Base-by-base conservation (phyloP, 192 early-diverging fungal species). In the Entomortierella lignicola region DNA sequence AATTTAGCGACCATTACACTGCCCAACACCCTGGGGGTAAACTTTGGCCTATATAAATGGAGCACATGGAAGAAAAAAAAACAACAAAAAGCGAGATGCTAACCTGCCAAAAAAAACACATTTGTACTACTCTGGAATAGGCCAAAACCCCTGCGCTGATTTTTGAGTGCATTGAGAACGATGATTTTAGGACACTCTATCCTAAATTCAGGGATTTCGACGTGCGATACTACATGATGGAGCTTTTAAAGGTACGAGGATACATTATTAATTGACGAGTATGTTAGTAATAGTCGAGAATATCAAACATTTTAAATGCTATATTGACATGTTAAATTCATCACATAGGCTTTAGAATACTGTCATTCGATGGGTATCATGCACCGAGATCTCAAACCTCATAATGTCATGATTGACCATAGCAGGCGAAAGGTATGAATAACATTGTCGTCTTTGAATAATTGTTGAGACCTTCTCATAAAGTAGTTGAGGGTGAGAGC, bases 341-440 rank as follows among this genome's bases (percentile, higher is more conserved):
- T 37, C 31, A 18, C 18, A 52, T 60, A 92, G 92, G 98, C 98
- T 4, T 87, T 99, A 60, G 96, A 99, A 56, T 99, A 92, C 70
- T 96, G 94, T 77, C 98, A 99, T 65, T 98, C 97, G 26, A 88
- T 93, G 41, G 98, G 98, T 25, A 98, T 99, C 81, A 99, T 99
- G 94, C 98, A 99, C 75, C 91, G 98, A 42, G 98, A 99, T 81
- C 94, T 99, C 60, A 99, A 99, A 81, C 98, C 98, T 13, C 97
- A 96, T 83, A 98, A 98, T 71, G 94, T 99, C 25, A 99, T 99
- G 97, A 99, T 99, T 83, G 97, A 99, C 79, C 96, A 99, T 70
- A 90, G 92, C 73, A 92, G 93, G 75, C 89, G 95, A 57, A 92
- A 91, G 71, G 86, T 87, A 80, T 27, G 25, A 18, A 29, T 0